A percentile compares a stretch with the other conserved stretches of the same genome.
These are phyloP conservation scores for Claviceps humidiphila DNA, from an alignment of 2,329 filamentous ascomycete genomes.

Conservation along the genomic window DNA sequence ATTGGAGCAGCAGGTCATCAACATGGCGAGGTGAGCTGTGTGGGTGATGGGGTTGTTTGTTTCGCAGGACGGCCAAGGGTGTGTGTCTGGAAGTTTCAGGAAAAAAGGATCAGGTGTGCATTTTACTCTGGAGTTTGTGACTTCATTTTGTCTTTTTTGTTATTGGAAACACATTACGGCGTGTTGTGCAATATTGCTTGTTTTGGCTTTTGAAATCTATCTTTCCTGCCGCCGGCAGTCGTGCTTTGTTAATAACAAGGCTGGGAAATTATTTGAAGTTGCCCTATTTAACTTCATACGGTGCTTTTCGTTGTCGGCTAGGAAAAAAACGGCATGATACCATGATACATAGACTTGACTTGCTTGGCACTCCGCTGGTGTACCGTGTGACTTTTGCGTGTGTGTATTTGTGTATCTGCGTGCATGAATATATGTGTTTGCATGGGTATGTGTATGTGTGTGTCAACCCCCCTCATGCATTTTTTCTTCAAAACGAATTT, in stretches of 20 bases:
- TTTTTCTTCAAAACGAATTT: neutral
- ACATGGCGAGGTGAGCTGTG: slow-evolving; percentile 40
- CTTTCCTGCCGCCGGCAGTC: no score
- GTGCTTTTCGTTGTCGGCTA: slow-evolving; percentile 11
- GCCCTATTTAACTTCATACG: neutral
- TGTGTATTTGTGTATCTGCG: neutral
- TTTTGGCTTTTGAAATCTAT: no score
- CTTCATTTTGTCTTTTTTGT: neutral
- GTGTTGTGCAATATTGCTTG: no score
- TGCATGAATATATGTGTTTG: no score
- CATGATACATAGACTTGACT: slow-evolving; percentile 12
- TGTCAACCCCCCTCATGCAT: neutral
- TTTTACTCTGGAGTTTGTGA: neutral
- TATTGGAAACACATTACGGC: neutral
- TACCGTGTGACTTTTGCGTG: neutral
- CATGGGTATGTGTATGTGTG: no score
- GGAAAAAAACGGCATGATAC: slow-evolving; percentile 19
- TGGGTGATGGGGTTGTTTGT: neutral
- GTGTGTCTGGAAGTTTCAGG: no score
- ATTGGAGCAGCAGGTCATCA: slow-evolving; percentile 56
- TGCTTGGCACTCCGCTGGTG: no score
- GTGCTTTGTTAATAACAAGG: no score
- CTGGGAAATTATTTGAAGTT: slow-evolving; percentile 2
- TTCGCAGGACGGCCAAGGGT: no score
- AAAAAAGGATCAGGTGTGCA: neutral